These are phyloP conservation scores for Fonsecaea erecta DNA, from an alignment of 2,329 filamentous ascomycete species.

Conservation along the genomic window DNA sequence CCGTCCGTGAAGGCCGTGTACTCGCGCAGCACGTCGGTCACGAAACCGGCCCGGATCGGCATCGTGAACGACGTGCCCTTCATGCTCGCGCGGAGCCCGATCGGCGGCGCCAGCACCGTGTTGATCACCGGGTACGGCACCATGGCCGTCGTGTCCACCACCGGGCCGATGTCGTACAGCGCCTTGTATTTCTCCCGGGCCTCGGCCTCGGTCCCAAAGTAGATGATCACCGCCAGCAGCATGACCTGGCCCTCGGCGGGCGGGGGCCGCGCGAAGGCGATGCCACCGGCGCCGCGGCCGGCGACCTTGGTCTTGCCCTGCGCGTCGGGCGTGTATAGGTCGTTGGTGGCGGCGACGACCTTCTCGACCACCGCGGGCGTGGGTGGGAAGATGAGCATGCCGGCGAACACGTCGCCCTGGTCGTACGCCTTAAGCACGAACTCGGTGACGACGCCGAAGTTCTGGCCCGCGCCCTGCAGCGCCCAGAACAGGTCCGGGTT, in stretches of 20 bases:
- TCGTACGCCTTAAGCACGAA: constrained; percentile 48
- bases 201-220: constrained; percentile 46
- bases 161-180: constrained; percentile 46
- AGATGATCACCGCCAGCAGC: constrained; percentile 43
- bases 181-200: constrained; percentile 45
- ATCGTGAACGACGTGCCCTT: constrained; percentile 54
- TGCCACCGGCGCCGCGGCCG: constrained; percentile 35
- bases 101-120: constrained; percentile 45
- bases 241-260: constrained; percentile 40
- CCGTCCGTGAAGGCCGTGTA: constrained; percentile 43
- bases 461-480: constrained; percentile 48
- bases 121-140: constrained; percentile 53
- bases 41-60: constrained; percentile 46
- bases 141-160: constrained; percentile 45
- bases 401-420: constrained; percentile 44
- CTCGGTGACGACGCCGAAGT: constrained; percentile 50
- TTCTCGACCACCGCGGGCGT: constrained; percentile 38
- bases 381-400: constrained; percentile 39
- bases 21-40: constrained; percentile 40
- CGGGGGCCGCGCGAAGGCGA: constrained; percentile 41
- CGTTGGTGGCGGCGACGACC: constrained; percentile 39
- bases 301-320: constrained; percentile 35
- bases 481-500: constrained; percentile 50
- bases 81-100: constrained; percentile 47
- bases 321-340: constrained; percentile 32